phyloP scores from a whole-genome alignment of 2,329 filamentous ascomycete genomes.

The Keithomyces neogunnii region DNA sequence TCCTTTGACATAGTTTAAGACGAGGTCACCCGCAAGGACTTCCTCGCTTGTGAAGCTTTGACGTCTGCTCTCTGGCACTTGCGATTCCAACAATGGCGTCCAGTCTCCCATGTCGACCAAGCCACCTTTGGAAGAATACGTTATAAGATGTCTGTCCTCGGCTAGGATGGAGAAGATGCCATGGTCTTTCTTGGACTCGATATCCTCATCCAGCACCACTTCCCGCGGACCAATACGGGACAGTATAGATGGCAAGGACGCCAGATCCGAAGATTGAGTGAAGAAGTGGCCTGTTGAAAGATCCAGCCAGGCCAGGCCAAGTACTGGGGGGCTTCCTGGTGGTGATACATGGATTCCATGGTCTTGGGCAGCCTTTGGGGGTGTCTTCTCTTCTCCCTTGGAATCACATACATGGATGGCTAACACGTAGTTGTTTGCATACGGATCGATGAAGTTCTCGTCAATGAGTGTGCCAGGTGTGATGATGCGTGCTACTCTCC shows the following conservation, averaged over 20 bases:
- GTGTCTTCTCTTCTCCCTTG: too few relatives aligned
- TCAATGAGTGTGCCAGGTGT: slow-evolving; percentile 95
- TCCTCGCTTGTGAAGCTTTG: slow-evolving; percentile 59
- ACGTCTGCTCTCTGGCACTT: slow-evolving; percentile 46
- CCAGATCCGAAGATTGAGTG: slow-evolving; percentile 66
- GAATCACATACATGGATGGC: slow-evolving; percentile 53
- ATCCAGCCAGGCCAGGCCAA: slow-evolving; percentile 90
- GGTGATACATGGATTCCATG: slow-evolving; percentile 5
- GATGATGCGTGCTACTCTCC: slow-evolving; percentile 76
- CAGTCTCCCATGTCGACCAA: slow-evolving; percentile 53
- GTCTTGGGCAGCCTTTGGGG: not conserved
- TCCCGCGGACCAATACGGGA: slow-evolving; percentile 79
- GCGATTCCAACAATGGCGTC: slow-evolving; percentile 67
- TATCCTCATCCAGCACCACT: slow-evolving; percentile 64
- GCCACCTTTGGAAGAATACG: slow-evolving; percentile 50
- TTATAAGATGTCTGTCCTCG: slow-evolving; percentile 68
- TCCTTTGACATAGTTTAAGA: slow-evolving; percentile 79
- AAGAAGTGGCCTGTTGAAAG: slow-evolving; percentile 91
- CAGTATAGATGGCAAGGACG: slow-evolving; percentile 68
- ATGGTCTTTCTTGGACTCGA: slow-evolving; percentile 50
- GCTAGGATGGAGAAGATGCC: slow-evolving; percentile 59
- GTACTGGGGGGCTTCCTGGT: slow-evolving; percentile 18
- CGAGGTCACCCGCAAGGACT: slow-evolving; percentile 64
- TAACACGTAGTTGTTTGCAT: slow-evolving; percentile 86
- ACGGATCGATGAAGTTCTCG: slow-evolving; percentile 93